Evolutionary conservation across 2,329 filamentous ascomycete species (phyloP), one percentile per base, ranked within the genome.

Genomic region (Eutypella sp.): DNA sequence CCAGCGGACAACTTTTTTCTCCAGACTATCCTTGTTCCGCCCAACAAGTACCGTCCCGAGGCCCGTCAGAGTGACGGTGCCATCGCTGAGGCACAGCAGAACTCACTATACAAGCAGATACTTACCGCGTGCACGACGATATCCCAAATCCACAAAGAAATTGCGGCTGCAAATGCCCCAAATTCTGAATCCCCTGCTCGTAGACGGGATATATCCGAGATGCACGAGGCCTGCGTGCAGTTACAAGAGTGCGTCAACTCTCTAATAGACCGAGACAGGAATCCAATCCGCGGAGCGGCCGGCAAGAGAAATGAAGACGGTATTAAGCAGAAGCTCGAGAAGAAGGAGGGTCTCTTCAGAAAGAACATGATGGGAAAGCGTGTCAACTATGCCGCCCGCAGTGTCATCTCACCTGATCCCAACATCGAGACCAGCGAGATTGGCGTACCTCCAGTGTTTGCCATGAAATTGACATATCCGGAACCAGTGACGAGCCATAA

Each of bases 341-440:
- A 99, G 76, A 99, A 99, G 70, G 95, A 99, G 63, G 93, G 93
- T 54, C 76, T 99, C 24, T 99, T 99, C 75, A 80, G 93, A 58
- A 97, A 96, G 74, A 96, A 99, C 69, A 97, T 99, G 93, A 99
- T 99, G 93, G 93, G 93, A 50, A 99, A 99, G 75, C 90, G 93
- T 74, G 93, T 99, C 70, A 97, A 99, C 67, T 97, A 93, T 65
- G 93, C 93, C 41, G 93, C 93, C 31, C 86, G 93, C 65, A 95
- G 88, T 77, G 93, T 99, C 65, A 99, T 99, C 57, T 97, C 92
- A 9, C 93, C 93, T 0, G 93, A 99, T 63, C 93, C 93, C 3
- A 99, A 97, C 62, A 96, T 99, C 59, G 93, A 99, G 67, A 97
- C 93, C 16, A 97, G 96, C 66, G 93, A 99, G 69, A 97, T 99